Evolutionary conservation across 208 protist species (phyloP).

Genomic region (Porcisia deanei): DNA sequence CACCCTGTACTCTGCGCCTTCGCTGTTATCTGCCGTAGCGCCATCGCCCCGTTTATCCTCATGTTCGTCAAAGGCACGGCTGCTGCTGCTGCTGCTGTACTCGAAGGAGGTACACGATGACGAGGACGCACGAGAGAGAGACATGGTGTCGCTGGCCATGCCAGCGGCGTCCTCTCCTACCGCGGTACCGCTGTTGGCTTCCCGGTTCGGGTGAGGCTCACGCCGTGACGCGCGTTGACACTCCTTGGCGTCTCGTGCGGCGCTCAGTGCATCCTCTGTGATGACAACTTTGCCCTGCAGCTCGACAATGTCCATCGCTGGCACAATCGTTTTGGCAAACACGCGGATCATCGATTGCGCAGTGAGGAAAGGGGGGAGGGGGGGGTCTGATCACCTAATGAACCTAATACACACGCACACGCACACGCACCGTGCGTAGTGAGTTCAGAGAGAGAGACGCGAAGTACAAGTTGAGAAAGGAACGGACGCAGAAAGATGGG

Average conservation of each 20-base stretch:
- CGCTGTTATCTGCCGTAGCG: background rate
- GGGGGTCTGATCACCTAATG: background rate
- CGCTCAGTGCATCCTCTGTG: conserved; percentile 34
- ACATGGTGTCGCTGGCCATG: background rate
- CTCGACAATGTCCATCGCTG: conserved; percentile 72
- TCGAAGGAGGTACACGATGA: background rate
- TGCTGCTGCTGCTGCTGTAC: background rate
- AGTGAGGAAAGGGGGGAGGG: background rate
- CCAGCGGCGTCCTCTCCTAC: background rate
- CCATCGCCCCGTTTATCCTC: background rate
- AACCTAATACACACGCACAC: too few species aligned
- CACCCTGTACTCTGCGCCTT: background rate
- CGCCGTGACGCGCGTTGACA: background rate
- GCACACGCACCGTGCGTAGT: too few species aligned
- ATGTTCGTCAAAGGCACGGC: background rate
- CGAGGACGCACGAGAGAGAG: background rate
- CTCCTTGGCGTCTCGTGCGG: conserved; percentile 17
- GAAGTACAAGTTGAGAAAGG: too few species aligned
- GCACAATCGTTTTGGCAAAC: conserved; percentile 34
- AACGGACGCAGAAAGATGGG: too few species aligned
- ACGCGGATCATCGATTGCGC: conserved; percentile 53
- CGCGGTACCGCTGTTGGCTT: background rate
- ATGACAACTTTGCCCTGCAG: conserved; percentile 64
- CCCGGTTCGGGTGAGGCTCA: background rate
- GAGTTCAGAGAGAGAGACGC: too few species aligned